Conservation (phyloP, 139 green algal genomes). For the Coelastrella sp. region DNA sequence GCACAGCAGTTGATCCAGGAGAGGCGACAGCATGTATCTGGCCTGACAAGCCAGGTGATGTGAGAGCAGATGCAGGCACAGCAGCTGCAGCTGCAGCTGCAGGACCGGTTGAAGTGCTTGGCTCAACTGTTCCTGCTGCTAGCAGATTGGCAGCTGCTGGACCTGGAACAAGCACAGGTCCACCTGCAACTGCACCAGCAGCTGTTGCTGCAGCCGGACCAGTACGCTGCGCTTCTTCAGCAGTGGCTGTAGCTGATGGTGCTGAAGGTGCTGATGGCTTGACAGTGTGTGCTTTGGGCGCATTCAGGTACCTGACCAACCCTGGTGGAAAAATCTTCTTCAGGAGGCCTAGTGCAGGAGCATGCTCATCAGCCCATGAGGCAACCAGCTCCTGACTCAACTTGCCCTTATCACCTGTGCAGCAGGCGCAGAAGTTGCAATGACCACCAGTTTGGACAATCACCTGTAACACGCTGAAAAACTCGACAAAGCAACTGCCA, state of each 20-base stretch:
- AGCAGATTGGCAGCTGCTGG: not conserved
- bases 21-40: not conserved
- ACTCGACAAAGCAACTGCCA: no score
- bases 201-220: not conserved
- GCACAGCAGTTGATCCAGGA: not conserved
- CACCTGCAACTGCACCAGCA: conserved; percentile 8
- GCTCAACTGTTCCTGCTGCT: not conserved
- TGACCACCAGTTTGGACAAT: not conserved
- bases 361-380: conserved; percentile 85
- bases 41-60: not conserved
- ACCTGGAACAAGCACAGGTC: not conserved
- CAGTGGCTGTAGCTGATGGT: conserved; percentile 18
- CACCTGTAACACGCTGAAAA: no score
- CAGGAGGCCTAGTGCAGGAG: conserved; percentile 79
- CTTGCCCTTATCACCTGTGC: conserved; percentile 27
- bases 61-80: not conserved
- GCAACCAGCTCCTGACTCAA: conserved; percentile 79
- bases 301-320: conserved; percentile 78
- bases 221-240: not conserved
- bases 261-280: conserved; percentile 5
- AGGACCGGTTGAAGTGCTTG: not conserved
- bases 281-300: conserved; percentile 30
- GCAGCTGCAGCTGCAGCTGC: not conserved
- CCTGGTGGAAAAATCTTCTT: conserved; percentile 76
- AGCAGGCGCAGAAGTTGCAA: not conserved